Evolutionary conservation across 805 yeast species (phyloP), one percentile per base, ranked within the genome.

Genomic region (Wickerhamiella azymoides): DNA sequence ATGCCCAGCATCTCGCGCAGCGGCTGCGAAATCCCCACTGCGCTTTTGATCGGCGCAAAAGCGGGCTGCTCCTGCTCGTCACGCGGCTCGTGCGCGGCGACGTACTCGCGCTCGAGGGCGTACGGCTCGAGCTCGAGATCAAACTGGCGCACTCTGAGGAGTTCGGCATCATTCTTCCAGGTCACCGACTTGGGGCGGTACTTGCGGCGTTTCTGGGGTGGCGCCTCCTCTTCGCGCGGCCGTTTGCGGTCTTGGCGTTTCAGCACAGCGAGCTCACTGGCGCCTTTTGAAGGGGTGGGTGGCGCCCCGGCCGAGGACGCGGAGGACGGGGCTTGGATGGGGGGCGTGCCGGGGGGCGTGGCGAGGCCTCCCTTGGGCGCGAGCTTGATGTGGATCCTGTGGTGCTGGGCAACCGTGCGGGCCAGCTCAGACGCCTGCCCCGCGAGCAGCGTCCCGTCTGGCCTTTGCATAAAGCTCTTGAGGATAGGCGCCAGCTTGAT

Each of bases 111-210:
- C 18, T 39, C 45, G 19, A 50, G 42, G 5, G 48, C 49, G 25
- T 39, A 39, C 9, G 50, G 48, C 16, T 49, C 52, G 5, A 50
- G 53, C 16, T 51, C 56, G 30, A 53, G 47, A 35, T 61, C 63
- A 45, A 58, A 62, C 36, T 40, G 50, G 25, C 58, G 49, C 14
- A 62, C 62, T 21, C 49, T 43, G 10, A 59, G 64, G 1, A 62
- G 55, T 17, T 59, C 60, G 11, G 40, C 33, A 26, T 59, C 66
- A 19, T 52, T 39, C 33, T 52, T 52, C 67, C 67, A 62, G 11
- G 50, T 47, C 1, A 62, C 66, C 5, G 54, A 36, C 47, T 62
- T 62, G 44, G 39, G 24, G 49, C 49, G 45, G 24, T 21, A 21
- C 49, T 57, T 50, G 24, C 39, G 45, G 35, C 41, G 50, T 17